These are phyloP conservation scores for Elasticomyces elasticus DNA, from an alignment of 495 filamentous ascomycete species.

Conservation along the genomic window DNA sequence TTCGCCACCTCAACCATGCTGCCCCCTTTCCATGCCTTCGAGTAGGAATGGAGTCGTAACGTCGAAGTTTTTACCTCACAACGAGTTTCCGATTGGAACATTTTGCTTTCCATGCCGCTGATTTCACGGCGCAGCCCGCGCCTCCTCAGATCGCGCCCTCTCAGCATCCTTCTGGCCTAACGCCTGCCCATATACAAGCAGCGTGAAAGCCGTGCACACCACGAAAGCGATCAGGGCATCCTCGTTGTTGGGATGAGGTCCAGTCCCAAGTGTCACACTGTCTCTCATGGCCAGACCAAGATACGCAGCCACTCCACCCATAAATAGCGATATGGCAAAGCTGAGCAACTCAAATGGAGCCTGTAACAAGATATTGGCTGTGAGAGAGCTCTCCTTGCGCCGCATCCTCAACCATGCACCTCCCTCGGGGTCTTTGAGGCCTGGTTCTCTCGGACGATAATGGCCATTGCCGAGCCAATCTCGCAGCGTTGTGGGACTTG, in stretches of 20 bases:
- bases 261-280: neutral
- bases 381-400: neutral
- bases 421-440: neutral
- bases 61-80: neutral
- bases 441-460: neutral
- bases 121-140: no score
- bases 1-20: no score
- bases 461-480: neutral
- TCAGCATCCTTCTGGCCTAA: neutral
- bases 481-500: neutral
- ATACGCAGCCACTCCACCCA: neutral
- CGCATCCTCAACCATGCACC: neutral
- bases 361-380: neutral
- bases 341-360: neutral
- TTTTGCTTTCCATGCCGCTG: neutral
- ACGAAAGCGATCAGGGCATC: neutral
- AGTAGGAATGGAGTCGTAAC: no score
- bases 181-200: neutral
- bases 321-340: neutral
- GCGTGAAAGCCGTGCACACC: neutral
- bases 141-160: neutral
- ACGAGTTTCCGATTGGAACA: neutral
- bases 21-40: no score
- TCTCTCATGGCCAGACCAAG: neutral
- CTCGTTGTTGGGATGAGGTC: neutral